Percentiles rank a stretch among this genome's conserved stretches.
phyloP scores from a whole-genome alignment of 345 rosid species.

The Schrenkiella parvula region DNA sequence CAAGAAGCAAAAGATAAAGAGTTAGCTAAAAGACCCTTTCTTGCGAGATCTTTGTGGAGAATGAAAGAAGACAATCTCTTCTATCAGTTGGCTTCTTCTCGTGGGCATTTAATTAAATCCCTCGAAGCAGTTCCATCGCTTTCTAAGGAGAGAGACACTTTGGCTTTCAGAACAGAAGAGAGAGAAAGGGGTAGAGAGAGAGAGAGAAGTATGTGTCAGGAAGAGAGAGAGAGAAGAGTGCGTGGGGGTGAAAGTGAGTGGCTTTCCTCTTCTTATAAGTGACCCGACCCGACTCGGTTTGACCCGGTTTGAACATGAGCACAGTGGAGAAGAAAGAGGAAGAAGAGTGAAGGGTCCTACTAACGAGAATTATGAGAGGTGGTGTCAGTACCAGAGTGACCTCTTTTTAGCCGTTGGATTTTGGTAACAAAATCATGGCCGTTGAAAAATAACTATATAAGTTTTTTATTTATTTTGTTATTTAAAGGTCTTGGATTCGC shows the following conservation, averaged over 20 bases:
- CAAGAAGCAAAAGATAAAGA: background rate
- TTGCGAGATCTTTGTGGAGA: constrained; percentile 35
- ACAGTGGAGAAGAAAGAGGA: constrained; percentile 31
- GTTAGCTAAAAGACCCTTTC: background rate
- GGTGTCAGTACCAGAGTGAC: constrained; percentile 34
- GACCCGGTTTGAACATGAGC: constrained; percentile 36
- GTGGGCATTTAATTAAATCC: constrained; percentile 1
- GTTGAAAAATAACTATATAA: background rate
- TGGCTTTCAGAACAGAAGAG: constrained; percentile 22
- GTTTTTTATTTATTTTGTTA: background rate
- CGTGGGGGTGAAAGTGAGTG: constrained; percentile 15
- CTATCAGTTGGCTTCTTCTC: background rate
- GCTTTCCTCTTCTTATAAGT: constrained; percentile 32
- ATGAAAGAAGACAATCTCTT: constrained; percentile 1
- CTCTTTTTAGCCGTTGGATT: constrained; percentile 20
- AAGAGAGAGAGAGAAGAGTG: constrained; percentile 29
- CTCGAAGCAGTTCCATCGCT: constrained; percentile 33
- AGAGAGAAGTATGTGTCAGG: constrained; percentile 22
- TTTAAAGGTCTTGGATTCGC: constrained; percentile 24
- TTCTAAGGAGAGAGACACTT: constrained; percentile 27
- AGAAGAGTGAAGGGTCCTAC: constrained; percentile 30
- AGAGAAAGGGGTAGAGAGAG: constrained; percentile 1
- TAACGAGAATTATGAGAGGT: constrained; percentile 40
- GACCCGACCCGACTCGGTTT: constrained; percentile 42
- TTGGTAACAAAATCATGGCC: constrained; percentile 3